Percentiles rank a stretch among this genome's conserved stretches.
Conservation (phyloP, 1,284 basidiomycete species). For the Leucoagaricus sp. region DNA sequence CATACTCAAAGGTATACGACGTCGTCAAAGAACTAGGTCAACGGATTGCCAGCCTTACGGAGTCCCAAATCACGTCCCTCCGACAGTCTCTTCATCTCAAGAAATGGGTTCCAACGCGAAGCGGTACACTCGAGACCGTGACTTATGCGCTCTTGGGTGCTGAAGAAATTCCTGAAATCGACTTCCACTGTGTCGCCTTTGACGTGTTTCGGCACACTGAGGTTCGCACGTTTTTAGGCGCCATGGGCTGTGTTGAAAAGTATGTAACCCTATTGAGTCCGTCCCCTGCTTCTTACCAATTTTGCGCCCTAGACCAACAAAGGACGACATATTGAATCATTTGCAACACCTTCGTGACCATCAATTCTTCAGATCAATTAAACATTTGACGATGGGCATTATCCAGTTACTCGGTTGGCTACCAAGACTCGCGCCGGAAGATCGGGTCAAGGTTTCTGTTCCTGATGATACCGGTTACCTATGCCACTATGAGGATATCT, state of each 20-base stretch:
- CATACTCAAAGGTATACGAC: conserved; percentile 1
- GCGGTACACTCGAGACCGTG: conserved; percentile 24
- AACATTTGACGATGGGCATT: neutral
- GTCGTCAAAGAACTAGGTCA: conserved; percentile 11
- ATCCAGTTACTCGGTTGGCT: conserved; percentile 29
- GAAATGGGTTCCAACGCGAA: conserved; percentile 30
- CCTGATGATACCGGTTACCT: conserved; percentile 31
- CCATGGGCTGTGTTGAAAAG: conserved; percentile 10
- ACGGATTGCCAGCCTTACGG: neutral
- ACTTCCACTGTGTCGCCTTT: neutral
- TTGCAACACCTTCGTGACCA: neutral
- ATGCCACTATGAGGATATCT: conserved; percentile 27
- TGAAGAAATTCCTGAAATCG: conserved; percentile 10
- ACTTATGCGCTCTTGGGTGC: neutral
- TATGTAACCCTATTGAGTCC: neutral
- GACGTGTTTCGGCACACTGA: neutral
- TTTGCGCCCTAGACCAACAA: neutral
- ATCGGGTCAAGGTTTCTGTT: conserved; percentile 30
- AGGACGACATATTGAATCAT: neutral
- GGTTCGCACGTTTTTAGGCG: neutral
- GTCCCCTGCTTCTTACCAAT: neutral
- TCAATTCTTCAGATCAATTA: neutral
- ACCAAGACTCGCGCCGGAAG: conserved; percentile 18
- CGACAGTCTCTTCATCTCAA: conserved; percentile 1
- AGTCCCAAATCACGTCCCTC: neutral